Base-by-base conservation (phyloP, 2,329 filamentous ascomycete species). In the Stagonosporopsis tanaceti region DNA sequence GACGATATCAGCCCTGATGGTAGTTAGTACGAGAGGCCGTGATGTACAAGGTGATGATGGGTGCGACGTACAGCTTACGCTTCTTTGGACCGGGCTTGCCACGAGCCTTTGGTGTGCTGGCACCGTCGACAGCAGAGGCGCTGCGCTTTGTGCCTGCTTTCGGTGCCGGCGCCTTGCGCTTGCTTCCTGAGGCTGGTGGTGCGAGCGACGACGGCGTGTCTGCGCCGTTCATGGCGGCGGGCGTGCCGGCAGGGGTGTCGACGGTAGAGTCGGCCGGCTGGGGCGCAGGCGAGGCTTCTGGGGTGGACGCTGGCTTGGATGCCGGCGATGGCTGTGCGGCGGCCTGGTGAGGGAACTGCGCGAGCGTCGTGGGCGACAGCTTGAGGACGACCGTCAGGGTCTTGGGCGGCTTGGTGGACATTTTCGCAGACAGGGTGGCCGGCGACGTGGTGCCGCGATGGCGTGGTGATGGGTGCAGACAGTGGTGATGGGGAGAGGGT, bases 71-170 rank as follows among this genome's bases (percentile, higher is more conserved):
- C 94, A 97, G 80, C 83, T 90, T 89, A 64, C 91, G 89, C 81
- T 96, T 97, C 86, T 97, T 98, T 0, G 94, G 94, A 6, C 94
- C 94, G 6, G 95, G 94, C 81, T 96, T 96, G 73, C 90, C 90
- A 74, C 91, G 83, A 52, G 88, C 82, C 77, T 91, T 93, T n/a
- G 88, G 82, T 25, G 80, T 72, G 46, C 41, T 50, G 24, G 59
- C 30, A 50, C 45, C 82, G 62, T 93, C 91, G 79, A 74, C 69
- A 77, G 78, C 81, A 69, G 77, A 79, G 57, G 77, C 75, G 60
- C 78, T 78, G 72, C 87, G 82, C 78, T 90, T 89, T 57, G 81
- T 82, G 53, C 83, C 86, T 37, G 85, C 82, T 67, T 90, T 89
- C 22, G 86, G 85, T 64, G 89, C 85, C 76, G 92, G 90, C 11